Evolutionary conservation across 2,329 filamentous ascomycete genomes (phyloP), one percentile per base, ranked within the genome.

Genomic region (Daldinia eschscholtzii): DNA sequence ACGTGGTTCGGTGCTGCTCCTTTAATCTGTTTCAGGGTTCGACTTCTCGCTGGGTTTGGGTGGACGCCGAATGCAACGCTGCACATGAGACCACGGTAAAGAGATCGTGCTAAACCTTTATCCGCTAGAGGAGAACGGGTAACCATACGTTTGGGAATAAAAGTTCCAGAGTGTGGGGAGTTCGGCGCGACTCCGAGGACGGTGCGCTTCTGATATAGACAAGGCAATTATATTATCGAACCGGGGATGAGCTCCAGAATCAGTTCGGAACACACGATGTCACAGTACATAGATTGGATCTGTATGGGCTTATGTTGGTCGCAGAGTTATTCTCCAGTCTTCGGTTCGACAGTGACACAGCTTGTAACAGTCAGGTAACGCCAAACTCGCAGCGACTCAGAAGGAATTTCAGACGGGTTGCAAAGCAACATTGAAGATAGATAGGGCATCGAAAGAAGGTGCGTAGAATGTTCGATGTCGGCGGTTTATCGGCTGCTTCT

Each of bases 21-120:
- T 76, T 73, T 71, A 76, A 76, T 76, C 73, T 75, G 72, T 68
- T 68, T 69, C 63, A 71, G 65, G 67, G 68, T 73, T 71, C 70
- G 74, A 72, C 62, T 58, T 67, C 52, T 70, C 70, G 72, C 70
- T 74, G 71, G 73, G 72, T 73, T 74, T 72, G 67, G 37, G 68
- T 65, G 58, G 67, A 68, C 69, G 70, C 73, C 73, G 72, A 74
- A 74, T 76, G 73, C 69, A 67, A 76, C 74, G 63, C 74, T 74
- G 67, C 70, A 71, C 68, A 69, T 71, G 72, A 71, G 67, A 74
- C 71, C 58, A 68, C 66, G 67, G 73, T 70, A 72, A 69, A 72
- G 63, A 68, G 74, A 76, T 76, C 74, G 74, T 73, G 71, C 73
- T 76, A 76, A 74, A 70, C 74, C 72, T 60, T 73, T 74, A 72